A percentile compares a stretch with the other conserved stretches of the same genome.
phyloP scores from a whole-genome alignment of 495 filamentous ascomycete species.

The Rostrohypoxylon terebratum region DNA sequence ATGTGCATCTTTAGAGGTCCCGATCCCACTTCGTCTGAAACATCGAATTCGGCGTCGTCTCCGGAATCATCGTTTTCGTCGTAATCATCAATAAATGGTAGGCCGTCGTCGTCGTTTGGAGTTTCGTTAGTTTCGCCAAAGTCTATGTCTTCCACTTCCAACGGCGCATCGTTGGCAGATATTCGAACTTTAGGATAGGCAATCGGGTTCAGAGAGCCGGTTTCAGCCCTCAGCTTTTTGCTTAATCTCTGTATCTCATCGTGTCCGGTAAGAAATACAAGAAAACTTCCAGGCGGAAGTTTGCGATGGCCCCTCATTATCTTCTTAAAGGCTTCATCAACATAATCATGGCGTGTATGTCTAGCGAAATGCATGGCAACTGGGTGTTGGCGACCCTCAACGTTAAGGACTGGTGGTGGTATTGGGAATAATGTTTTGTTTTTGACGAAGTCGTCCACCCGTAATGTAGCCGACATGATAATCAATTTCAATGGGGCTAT shows the following conservation, averaged over 20 bases:
- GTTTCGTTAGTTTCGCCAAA: slow-evolving; percentile 70
- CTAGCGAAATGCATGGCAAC: slow-evolving; percentile 92
- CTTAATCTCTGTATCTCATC: slow-evolving; percentile 86
- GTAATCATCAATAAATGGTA: slow-evolving; percentile 56
- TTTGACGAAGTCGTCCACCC: slow-evolving; percentile 88
- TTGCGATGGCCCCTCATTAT: slow-evolving; percentile 90
- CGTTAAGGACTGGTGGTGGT: slow-evolving; percentile 87
- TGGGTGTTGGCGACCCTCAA: slow-evolving; percentile 92
- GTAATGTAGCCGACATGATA: slow-evolving; percentile 97
- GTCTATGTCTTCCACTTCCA: slow-evolving; percentile 90
- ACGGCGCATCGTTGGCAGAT: slow-evolving; percentile 78
- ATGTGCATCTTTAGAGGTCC: slow-evolving; percentile 77
- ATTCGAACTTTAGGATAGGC: slow-evolving; percentile 75
- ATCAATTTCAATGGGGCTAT: slow-evolving; percentile 87
- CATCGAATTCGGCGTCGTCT: slow-evolving; percentile 69
- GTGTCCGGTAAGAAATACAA: slow-evolving; percentile 96
- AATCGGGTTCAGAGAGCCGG: slow-evolving; percentile 65
- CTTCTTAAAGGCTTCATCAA: slow-evolving; percentile 89
- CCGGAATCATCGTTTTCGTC: slow-evolving; percentile 62
- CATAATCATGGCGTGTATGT: slow-evolving; percentile 85
- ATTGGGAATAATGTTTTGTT: slow-evolving; percentile 82
- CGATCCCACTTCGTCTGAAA: slow-evolving; percentile 64
- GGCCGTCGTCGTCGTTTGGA: slow-evolving; percentile 53
- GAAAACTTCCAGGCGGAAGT: slow-evolving; percentile 88
- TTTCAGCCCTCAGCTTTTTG: slow-evolving; percentile 79